A percentile compares a stretch with the other conserved stretches of the same genome.
Evolutionary conservation across 2,329 filamentous ascomycete species (phyloP).

Genomic region (Blumeria graminis): DNA sequence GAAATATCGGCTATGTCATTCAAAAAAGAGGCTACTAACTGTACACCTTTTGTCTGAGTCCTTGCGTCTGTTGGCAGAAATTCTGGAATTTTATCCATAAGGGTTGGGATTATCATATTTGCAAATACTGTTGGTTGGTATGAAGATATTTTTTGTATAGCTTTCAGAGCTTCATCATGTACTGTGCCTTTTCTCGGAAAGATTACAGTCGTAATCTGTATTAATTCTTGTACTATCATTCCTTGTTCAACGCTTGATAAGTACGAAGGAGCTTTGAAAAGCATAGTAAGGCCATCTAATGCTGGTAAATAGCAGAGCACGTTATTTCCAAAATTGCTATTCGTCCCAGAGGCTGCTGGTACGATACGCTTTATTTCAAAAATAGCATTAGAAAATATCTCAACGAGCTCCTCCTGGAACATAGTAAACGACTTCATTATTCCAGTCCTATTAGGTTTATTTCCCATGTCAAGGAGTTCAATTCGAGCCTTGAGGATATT

Average conservation of each 20-base stretch:
- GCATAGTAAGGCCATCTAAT: constrained; percentile 9
- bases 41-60: constrained; percentile 3
- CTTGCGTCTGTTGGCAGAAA: constrained; percentile 2
- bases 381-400: constrained; percentile 4
- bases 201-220: constrained; percentile 6
- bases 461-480: not conserved
- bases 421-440: not conserved
- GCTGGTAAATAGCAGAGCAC: constrained; percentile 6
- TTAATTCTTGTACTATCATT: constrained; percentile 10
- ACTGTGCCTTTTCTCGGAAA: constrained; percentile 4
- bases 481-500: constrained; percentile 9
- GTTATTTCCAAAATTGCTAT: constrained; percentile 3
- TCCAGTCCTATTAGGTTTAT: not conserved
- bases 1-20: constrained; percentile 9
- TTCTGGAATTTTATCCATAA: constrained; percentile 10
- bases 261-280: constrained; percentile 9
- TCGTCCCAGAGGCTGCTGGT: not conserved
- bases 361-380: not conserved
- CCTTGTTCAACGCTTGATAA: constrained; percentile 8
- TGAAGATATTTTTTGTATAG: constrained; percentile 9
- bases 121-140: constrained; percentile 8
- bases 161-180: constrained; percentile 6
- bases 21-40: constrained; percentile 4
- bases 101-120: constrained; percentile 8
- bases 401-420: constrained; percentile 7